Percentiles rank a stretch among this genome's conserved stretches.
These are phyloP conservation scores for Sungouiella thailandica DNA, from an alignment of 805 yeast genomes.

Conservation along the genomic window DNA sequence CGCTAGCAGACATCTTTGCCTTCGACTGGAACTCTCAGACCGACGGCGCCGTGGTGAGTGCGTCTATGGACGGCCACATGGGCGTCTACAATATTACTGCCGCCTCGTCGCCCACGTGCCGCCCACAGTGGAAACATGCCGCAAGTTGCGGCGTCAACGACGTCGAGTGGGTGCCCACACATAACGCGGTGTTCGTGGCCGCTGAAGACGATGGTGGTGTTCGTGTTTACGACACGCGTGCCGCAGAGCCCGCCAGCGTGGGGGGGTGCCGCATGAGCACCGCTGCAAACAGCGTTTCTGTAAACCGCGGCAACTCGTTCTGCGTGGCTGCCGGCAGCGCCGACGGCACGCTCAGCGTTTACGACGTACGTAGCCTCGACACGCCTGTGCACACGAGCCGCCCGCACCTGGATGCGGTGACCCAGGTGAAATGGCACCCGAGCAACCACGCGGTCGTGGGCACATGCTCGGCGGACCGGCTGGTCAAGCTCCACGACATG, in stretches of 20 bases:
- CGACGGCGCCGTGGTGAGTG: conserved; percentile 58
- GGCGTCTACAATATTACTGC: conserved; percentile 61
- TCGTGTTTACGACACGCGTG: conserved; percentile 52
- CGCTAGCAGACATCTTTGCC: conserved; percentile 65
- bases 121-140: not conserved
- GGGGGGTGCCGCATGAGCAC: too few species aligned
- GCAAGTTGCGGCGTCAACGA: conserved; percentile 56
- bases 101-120: not conserved
- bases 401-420: conserved; percentile 51
- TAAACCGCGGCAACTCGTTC: conserved; percentile 53
- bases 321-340: conserved; percentile 67
- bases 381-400: conserved; percentile 12
- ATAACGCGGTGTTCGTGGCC: conserved; percentile 54
- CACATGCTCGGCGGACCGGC: conserved; percentile 57
- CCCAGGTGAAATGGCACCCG: conserved; percentile 74
- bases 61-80: conserved; percentile 59
- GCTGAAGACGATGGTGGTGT: conserved; percentile 62
- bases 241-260: conserved; percentile 3
- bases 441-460: conserved; percentile 50
- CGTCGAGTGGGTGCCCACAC: conserved; percentile 61
- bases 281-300: conserved; percentile 54
- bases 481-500: conserved; percentile 61
- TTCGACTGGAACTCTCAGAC: conserved; percentile 65
- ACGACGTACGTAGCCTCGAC: conserved; percentile 55
- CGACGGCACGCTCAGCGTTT: conserved; percentile 48